Base-by-base conservation (phyloP, 441 rosid species). In the Populus hybrid region DNA sequence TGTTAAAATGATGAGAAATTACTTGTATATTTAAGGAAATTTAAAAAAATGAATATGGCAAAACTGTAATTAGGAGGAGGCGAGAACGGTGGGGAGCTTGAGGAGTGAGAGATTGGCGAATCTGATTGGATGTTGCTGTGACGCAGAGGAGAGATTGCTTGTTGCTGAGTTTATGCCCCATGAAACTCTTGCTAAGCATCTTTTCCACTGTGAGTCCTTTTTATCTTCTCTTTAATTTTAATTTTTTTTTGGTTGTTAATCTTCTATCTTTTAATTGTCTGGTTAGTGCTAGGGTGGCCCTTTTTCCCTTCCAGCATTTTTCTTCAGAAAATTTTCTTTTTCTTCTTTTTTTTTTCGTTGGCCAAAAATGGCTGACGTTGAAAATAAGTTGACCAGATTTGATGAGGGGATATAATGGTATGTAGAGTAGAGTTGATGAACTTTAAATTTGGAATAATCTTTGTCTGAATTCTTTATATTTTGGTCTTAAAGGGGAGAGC, bases 121-220 rank as follows among this genome's bases (percentile, higher is more conserved):
- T 78, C 81, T 95, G 92, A 92, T 95, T 18, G 98, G 98, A 20
- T 92, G 91, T 76, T 95, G 99, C 82, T 92, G 90, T 76, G 92
- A 95, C 85, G 99, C 92, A 73, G 92, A 95, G 32, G 99, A 95
- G 88, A 89, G 95, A 85, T 77, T 93, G 87, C 91, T 95, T 3
- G 95, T 93, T n/a, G 95, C 98, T 0, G 99, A 95, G 87, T 95
- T 93, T 80, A 93, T 93, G 99, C 97, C 98, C 21, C 84, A 86
- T 32, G 99, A 95, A 79, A 93, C 97, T 69, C 93, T 95, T 66
- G 89, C 99, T 5, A 95, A 90, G 87, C 97, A 95, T 89, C 92
- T 93, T 36, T 95, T 95, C 72, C 99, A 95, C 82, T 93, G 99
- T 95, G 79, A 86, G 77, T 67, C 20, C 23, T 18, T 0, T 42